Percentiles rank a stretch among this genome's conserved stretches.
phyloP scores from a whole-genome alignment of 495 filamentous ascomycete species.

The Extremus antarcticus region DNA sequence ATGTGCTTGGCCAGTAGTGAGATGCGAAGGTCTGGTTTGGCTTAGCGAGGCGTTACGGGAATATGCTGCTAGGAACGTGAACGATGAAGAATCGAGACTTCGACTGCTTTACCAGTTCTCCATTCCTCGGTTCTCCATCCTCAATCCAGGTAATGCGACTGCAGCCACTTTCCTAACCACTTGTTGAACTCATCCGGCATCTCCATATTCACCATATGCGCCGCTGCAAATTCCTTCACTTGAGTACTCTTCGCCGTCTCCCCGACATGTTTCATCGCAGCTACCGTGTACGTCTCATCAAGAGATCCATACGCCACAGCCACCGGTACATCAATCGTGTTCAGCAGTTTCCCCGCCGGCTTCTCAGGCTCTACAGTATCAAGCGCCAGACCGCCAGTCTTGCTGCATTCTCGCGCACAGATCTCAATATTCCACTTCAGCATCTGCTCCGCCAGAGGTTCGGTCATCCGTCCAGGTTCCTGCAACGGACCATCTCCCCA shows the following conservation, averaged over 20 bases:
- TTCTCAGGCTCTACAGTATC: background rate
- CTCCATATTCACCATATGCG: slow-evolving; percentile 2
- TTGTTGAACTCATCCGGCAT: background rate
- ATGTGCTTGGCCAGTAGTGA: slow-evolving; percentile 20
- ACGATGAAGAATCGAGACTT: background rate
- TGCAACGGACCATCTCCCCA: slow-evolving; percentile 4
- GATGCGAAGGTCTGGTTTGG: background rate
- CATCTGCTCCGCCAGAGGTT: background rate
- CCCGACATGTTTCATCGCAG: background rate
- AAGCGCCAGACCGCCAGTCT: background rate
- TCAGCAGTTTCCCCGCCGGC: background rate
- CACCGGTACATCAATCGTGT: background rate
- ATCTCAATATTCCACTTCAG: slow-evolving; percentile 2
- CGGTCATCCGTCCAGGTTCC: background rate
- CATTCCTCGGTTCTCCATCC: no score
- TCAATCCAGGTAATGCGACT: background rate
- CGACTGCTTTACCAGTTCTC: background rate
- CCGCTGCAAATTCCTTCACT: background rate
- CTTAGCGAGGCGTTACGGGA: slow-evolving; percentile 21
- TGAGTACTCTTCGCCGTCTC: background rate
- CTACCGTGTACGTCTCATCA: background rate
- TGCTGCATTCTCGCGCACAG: background rate
- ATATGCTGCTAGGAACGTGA: background rate
- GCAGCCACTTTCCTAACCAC: background rate
- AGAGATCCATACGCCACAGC: background rate